Percentiles rank a stretch among this genome's conserved stretches.
Evolutionary conservation across 305 asterid genomes (phyloP).

Genomic region (Rubia balearica): DNA sequence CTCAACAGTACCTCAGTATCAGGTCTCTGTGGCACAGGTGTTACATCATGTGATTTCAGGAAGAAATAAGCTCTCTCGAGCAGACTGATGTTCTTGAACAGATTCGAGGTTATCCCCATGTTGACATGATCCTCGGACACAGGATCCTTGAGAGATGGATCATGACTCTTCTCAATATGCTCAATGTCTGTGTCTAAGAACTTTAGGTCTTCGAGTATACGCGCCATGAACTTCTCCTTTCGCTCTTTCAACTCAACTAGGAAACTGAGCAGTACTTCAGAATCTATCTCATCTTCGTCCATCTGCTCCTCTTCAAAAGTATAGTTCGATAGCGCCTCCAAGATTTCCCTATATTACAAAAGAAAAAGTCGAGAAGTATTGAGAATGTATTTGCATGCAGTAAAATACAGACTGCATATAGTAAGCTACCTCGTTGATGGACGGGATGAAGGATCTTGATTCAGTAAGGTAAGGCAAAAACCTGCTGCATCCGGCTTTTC

Average conservation of each 20-base stretch:
- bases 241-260: constrained; percentile 55
- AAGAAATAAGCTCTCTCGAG: constrained; percentile 84
- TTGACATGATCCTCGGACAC: neutral
- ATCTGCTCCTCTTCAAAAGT: constrained; percentile 24
- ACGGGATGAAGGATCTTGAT: constrained; percentile 80
- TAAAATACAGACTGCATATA: too few relatives aligned
- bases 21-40: constrained; percentile 26
- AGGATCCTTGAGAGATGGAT: constrained; percentile 4
- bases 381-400: too few relatives aligned
- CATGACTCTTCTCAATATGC: constrained; percentile 51
- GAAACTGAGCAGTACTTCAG: constrained; percentile 58
- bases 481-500: constrained; percentile 86
- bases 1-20: constrained; percentile 39
- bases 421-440: constrained; percentile 56
- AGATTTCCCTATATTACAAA: constrained; percentile 56
- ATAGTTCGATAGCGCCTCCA: constrained; percentile 43
- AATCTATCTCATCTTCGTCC: constrained; percentile 57
- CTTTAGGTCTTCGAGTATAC: constrained; percentile 47
- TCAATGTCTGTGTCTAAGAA: constrained; percentile 70
- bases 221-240: constrained; percentile 57
- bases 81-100: constrained; percentile 46
- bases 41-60: constrained; percentile 47
- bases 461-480: constrained; percentile 90
- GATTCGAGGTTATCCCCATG: constrained; percentile 42
- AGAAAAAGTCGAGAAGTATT: neutral